A percentile compares a stretch with the other conserved stretches of the same genome.
These are phyloP conservation scores for Ceratorhiza oryzae-sativae DNA, from an alignment of 1,284 basidiomycete species.

Conservation along the genomic window DNA sequence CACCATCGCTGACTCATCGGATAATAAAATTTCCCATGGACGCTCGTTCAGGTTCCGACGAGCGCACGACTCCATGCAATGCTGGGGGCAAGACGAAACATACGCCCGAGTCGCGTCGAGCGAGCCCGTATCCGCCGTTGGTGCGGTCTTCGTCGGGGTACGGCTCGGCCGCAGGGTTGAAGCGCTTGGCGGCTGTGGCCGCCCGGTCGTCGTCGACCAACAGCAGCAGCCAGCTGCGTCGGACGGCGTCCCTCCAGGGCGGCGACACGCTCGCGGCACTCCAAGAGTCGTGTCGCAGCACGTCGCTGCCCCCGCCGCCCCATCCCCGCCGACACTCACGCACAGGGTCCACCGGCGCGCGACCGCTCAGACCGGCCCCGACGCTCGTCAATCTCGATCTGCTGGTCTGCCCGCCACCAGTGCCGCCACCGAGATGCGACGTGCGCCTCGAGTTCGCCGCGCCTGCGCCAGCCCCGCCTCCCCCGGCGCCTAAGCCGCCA, in stretches of 20 bases:
- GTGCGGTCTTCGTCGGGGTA: not conserved
- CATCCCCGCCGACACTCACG: not conserved
- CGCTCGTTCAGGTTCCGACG: not conserved
- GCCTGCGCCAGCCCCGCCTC: not conserved
- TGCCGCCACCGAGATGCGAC: not conserved
- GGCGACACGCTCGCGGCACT: conserved; percentile 17
- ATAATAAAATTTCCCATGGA: conserved; percentile 13
- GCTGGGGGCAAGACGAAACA: conserved; percentile 18
- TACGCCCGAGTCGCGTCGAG: conserved; percentile 2
- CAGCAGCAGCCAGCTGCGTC: not conserved
- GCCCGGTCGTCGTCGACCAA: not conserved
- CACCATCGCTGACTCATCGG: conserved; percentile 16
- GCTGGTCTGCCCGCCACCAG: conserved; percentile 26
- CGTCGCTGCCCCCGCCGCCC: too few species aligned
- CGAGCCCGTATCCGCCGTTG: conserved; percentile 29
- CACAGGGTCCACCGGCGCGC: not conserved
- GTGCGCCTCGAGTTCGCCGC: conserved; percentile 1
- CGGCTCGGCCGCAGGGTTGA: conserved; percentile 5
- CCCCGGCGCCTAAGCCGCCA: not conserved
- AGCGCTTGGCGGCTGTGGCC: not conserved
- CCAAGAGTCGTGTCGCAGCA: not conserved
- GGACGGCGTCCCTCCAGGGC: conserved; percentile 28
- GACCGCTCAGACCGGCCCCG: conserved; percentile 19
- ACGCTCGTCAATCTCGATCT: conserved; percentile 27
- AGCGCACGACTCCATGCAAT: not conserved